These are phyloP conservation scores for Elongisporangium undulatum DNA, from an alignment of 352 stramenopile species.

Conservation along the genomic window DNA sequence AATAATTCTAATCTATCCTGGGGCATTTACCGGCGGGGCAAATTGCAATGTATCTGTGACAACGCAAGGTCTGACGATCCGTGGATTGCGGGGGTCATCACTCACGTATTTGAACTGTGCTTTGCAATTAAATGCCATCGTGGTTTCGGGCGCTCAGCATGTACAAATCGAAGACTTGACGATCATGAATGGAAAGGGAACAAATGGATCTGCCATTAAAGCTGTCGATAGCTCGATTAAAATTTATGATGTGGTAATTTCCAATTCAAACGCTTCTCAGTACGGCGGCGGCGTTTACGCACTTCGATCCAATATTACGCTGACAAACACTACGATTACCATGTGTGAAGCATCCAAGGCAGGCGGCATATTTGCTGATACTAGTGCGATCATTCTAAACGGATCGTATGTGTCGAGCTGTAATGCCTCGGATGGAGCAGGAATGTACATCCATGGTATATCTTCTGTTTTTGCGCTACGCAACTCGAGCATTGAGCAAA, in stretches of 20 bases:
- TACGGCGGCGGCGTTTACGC: constrained; percentile 32
- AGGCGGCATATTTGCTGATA: constrained; percentile 28
- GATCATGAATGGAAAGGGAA: constrained; percentile 13
- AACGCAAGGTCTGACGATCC: constrained; percentile 22
- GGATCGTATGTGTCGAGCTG: constrained; percentile 11
- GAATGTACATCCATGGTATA: constrained; percentile 25
- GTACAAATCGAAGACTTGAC: constrained; percentile 19
- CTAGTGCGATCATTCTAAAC: constrained; percentile 7
- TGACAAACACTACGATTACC: constrained; percentile 11
- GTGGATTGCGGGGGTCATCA: constrained; percentile 26
- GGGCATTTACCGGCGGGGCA: constrained; percentile 19
- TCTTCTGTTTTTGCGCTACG: background rate
- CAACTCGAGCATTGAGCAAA: constrained; percentile 12
- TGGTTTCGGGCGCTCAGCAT: background rate
- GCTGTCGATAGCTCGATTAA: constrained; percentile 11
- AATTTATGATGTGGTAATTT: constrained; percentile 12
- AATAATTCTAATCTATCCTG: constrained; percentile 50
- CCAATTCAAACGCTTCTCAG: constrained; percentile 3
- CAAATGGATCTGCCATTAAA: constrained; percentile 23
- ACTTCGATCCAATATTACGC: constrained; percentile 14
- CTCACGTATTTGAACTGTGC: constrained; percentile 43
- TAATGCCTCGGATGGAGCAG: constrained; percentile 18
- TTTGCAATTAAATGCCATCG: constrained; percentile 18
- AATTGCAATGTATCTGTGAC: constrained; percentile 39
- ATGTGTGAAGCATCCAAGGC: constrained; percentile 19